A percentile compares a stretch with the other conserved stretches of the same genome.
phyloP scores from a whole-genome alignment of 2,329 filamentous ascomycete genomes.

The Blastomyces gilchristii region DNA sequence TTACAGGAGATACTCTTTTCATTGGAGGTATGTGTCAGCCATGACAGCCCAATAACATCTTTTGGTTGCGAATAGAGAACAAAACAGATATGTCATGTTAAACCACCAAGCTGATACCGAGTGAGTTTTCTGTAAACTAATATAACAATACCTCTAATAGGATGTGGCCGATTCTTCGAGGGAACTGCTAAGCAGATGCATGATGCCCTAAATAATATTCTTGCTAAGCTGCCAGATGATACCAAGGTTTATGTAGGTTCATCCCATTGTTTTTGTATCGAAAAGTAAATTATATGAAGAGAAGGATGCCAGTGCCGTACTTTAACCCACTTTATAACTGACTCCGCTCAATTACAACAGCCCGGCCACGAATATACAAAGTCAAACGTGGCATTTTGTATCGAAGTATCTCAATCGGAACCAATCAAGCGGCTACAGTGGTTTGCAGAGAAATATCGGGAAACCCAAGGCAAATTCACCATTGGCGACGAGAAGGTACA shows the following conservation, averaged over 20 bases:
- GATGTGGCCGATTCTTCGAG: slow-evolving; percentile 94
- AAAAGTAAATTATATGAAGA: not conserved
- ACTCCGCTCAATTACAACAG: slow-evolving; percentile 33
- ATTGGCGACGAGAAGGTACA: slow-evolving; percentile 91
- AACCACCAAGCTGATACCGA: not conserved
- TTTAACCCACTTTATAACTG: not conserved
- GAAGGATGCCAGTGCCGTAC: not conserved
- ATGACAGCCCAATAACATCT: not conserved
- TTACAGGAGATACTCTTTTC: slow-evolving; percentile 94
- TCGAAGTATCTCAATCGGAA: slow-evolving; percentile 63
- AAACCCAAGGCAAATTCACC: slow-evolving; percentile 92
- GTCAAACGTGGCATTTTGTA: slow-evolving; percentile 79
- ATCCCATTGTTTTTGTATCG: not conserved
- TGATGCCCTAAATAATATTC: slow-evolving; percentile 74
- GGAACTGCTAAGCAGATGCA: slow-evolving; percentile 86
- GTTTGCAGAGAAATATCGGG: slow-evolving; percentile 67
- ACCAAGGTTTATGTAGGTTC: slow-evolving; percentile 74
- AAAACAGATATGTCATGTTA: not conserved
- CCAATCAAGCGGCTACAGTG: slow-evolving; percentile 65
- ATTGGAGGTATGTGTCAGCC: slow-evolving; percentile 59
- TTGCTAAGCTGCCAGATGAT: slow-evolving; percentile 73
- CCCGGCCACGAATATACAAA: slow-evolving; percentile 99
- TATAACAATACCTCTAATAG: slow-evolving; percentile 34
- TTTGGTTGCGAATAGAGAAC: not conserved
- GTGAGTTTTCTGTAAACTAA: not conserved